Percentiles rank a stretch among this genome's conserved stretches.
Evolutionary conservation across 768 basidiomycete genomes (phyloP).

Genomic region (Auricularia sp.): DNA sequence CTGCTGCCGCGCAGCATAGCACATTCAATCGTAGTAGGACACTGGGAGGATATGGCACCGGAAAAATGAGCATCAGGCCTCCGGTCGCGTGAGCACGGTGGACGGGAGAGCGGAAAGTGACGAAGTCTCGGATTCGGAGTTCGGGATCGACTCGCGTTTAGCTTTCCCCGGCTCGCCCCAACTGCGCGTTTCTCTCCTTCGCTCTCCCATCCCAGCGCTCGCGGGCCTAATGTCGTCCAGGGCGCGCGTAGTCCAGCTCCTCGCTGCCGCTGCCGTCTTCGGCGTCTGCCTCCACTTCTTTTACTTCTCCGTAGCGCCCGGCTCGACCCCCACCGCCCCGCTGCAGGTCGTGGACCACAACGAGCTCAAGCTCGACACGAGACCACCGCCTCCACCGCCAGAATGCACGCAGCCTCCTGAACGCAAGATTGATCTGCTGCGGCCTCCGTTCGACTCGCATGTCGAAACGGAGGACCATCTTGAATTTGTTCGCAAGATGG

Average conservation of each 20-base stretch:
- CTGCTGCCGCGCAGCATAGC: too few species aligned
- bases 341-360: background rate
- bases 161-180: background rate
- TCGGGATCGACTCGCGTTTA: background rate
- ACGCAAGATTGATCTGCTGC: background rate
- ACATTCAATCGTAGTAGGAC: too few species aligned
- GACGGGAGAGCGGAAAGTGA: too few species aligned
- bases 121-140: too few species aligned
- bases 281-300: constrained; percentile 67
- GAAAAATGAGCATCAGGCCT: too few species aligned
- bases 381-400: background rate
- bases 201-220: background rate
- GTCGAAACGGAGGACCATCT: background rate
- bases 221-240: constrained; percentile 1
- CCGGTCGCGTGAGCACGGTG: too few species aligned
- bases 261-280: constrained; percentile 29
- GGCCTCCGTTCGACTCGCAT: background rate
- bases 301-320: constrained; percentile 25
- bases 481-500: constrained; percentile 11
- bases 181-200: background rate
- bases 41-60: too few species aligned
- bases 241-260: background rate
- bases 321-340: background rate
- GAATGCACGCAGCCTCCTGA: background rate
- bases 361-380: background rate